Evolutionary conservation across 106 monocot genomes (phyloP), one percentile per base, ranked within the genome.

Genomic region (Platanthera zijinensis): DNA sequence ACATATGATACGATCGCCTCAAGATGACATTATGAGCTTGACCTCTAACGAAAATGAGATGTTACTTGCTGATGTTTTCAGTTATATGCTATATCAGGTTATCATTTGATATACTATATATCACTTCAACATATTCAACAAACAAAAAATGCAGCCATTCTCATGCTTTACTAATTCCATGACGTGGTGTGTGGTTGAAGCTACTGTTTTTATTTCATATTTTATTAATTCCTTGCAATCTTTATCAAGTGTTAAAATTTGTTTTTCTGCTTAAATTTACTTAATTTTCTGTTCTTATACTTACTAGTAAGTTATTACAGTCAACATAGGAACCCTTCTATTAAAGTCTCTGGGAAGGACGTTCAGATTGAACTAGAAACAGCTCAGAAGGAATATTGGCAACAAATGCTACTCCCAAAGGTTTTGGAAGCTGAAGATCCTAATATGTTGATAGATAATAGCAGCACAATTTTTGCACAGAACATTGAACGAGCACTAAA

Each of bases 321-420:
- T 75, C 8, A 46, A 45, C 68, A 53, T 48, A 75, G 52, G 53
- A 77, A 54, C 76, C 54, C 56, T 76, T 25, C 84, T 17, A 78
- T 15, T 66, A 77, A 59, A 72, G 72, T 90, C 10, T 86, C 90
- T 25, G 84, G 71, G 69, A 70, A 77, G 79, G 83, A 86, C 66
- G 78, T 94, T 11, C 78, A 85, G 77, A 85, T 85, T 62, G 88
- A 85, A 50, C 21, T 94, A 77, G 93, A 94, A 84, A 32, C 77
- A 69, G 93, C 83, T 10, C 79, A 84, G 19, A 81, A 79, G 71
- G 75, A 83, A 30, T 90, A 90, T 76, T 80, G 86, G 90, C 86
- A 94, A 71, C 83, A 90, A 75, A 83, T 78, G 68, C 51, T 94
- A 73, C 80, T 94, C 69, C 90, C 93, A 78, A 81, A 64, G 62